These are phyloP conservation scores for Thalassiosira oceanica DNA, from an alignment of 352 stramenopile species.

Conservation along the genomic window DNA sequence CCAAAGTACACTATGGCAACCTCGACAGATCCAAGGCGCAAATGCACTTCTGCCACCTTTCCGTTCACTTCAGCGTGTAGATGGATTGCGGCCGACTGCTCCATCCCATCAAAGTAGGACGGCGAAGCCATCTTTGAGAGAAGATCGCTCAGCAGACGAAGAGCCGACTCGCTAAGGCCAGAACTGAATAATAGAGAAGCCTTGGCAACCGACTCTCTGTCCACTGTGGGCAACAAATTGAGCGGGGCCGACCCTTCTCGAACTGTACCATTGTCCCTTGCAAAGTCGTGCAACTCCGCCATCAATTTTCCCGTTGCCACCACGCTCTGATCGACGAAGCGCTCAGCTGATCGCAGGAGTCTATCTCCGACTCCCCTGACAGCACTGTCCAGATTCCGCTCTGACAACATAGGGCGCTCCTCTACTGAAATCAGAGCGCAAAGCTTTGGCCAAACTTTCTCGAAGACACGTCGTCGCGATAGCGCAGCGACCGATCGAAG, in stretches of 20 bases:
- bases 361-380: constrained; percentile 26
- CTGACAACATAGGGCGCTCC: neutral
- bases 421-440: constrained; percentile 10
- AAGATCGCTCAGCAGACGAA: constrained; percentile 19
- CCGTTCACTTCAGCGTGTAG: constrained; percentile 29
- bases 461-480: constrained; percentile 10
- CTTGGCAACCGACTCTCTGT: constrained; percentile 13
- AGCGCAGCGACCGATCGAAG: constrained; percentile 6
- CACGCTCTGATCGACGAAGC: too few relatives aligned
- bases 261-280: neutral
- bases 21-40: constrained; percentile 20
- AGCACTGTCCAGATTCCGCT: neutral
- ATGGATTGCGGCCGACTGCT: constrained; percentile 6
- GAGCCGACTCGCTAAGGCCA: constrained; percentile 15
- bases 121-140: constrained; percentile 17
- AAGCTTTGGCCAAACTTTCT: constrained; percentile 19
- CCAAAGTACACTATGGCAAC: constrained; percentile 41
- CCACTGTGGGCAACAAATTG: constrained; percentile 15
- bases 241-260: neutral
- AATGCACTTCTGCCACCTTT: constrained; percentile 23
- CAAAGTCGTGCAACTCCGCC: neutral
- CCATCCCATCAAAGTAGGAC: constrained; percentile 17
- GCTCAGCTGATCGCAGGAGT: too few relatives aligned
- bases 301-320: too few relatives aligned
- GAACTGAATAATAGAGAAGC: constrained; percentile 26